Evolutionary conservation across 2,329 filamentous ascomycete genomes (phyloP), one percentile per base, ranked within the genome.

Genomic region (Penicillium sp.): DNA sequence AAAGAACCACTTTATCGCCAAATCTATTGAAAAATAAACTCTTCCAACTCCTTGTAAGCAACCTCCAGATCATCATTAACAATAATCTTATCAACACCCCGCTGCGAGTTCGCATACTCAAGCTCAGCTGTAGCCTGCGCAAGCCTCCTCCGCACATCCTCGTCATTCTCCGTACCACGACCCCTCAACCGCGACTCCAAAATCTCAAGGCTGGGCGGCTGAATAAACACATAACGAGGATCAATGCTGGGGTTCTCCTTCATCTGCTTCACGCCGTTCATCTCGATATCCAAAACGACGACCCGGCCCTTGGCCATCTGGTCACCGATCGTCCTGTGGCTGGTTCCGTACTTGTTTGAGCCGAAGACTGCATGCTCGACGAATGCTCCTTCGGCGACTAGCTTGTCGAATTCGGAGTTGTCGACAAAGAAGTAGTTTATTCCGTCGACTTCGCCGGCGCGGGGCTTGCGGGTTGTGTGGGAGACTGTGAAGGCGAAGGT

Each of bases 211-310:
- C 84, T 88, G 0, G 92, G 93, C 12, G 92, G 92, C 33, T 89
- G 85, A 58, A 97, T 83, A 75, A 96, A 96, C 62, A 96, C 77
- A 77, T 90, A 96, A 53, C 90, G 85, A 7, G 91, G 89, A 54
- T 86, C 82, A 59, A 92, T 83, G 14, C 20, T 40, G 64, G 81
- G 81, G 48, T 88, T 89, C 59, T 83, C 82, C 74, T 92, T 91
- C 68, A 97, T 89, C 77, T 97, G 92, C 79, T 96, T 96, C 55
- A 97, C 92, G 57, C 92, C 92, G 83, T 96, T 92, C 90, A 97
- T 96, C 81, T 97, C 93, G 70, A 97, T 97, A 73, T 97, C 93
- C 64, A 97, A 79, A 46, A 97, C 86, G 58, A 92, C 93, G 41
- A 92, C 85, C 67, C 82, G 82, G 48, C 86, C 88, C 76, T 87